These are phyloP conservation scores for Pichia sp. DNA, from an alignment of 1,139 yeast species.

Conservation along the genomic window DNA sequence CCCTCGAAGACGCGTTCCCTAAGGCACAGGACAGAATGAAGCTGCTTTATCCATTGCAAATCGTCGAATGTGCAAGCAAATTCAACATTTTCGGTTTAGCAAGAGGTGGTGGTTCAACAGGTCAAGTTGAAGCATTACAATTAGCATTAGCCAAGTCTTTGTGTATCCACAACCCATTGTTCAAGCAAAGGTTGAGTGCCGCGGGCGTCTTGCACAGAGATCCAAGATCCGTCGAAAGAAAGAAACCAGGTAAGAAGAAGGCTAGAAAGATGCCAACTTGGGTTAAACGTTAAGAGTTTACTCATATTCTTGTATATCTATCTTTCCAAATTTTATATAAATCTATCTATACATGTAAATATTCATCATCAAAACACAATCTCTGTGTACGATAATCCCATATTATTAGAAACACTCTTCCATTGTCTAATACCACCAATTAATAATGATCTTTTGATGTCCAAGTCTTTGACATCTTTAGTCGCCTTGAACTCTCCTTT, in stretches of 20 bases:
- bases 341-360: conserved; percentile 2
- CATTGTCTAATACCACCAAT: conserved; percentile 30
- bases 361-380: conserved; percentile 5
- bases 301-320: no score
- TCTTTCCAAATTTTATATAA: no score
- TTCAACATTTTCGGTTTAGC: conserved; percentile 81
- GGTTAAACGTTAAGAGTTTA: conserved; percentile 99
- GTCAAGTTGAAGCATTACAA: conserved; percentile 91
- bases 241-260: conserved; percentile 97
- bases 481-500: conserved; percentile 27
- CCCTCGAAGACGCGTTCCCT: conserved; percentile 64
- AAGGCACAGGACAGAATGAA: conserved; percentile 68
- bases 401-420: conserved; percentile 24
- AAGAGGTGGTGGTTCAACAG: conserved; percentile 90
- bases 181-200: conserved; percentile 68
- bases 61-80: conserved; percentile 63
- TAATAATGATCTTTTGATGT: conserved; percentile 23
- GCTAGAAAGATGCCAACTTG: conserved; percentile 98
- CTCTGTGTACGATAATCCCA: conserved; percentile 25
- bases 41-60: conserved; percentile 77
- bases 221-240: conserved; percentile 88
- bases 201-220: conserved; percentile 91
- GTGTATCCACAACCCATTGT: conserved; percentile 78
- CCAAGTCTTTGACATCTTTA: conserved; percentile 22
- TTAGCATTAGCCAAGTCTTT: conserved; percentile 82